Conservation (phyloP, 805 yeast genomes). For the Candida nemodendra region DNA sequence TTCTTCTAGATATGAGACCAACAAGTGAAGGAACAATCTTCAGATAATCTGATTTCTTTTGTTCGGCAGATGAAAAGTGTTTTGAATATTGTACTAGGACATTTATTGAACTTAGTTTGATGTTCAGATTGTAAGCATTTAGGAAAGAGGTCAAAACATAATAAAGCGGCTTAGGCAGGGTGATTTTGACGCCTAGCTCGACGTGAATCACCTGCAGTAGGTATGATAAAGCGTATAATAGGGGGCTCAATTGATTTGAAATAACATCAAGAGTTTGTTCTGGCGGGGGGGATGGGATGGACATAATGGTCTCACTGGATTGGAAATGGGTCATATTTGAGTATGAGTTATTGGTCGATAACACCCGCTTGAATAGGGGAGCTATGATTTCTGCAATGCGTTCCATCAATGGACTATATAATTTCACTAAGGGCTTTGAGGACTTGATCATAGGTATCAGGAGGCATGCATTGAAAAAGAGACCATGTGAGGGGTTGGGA, state of each 20-base stretch:
- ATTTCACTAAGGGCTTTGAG: conserved; percentile 7
- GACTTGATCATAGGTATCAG: conserved; percentile 26
- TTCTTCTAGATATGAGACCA: conserved; percentile 21
- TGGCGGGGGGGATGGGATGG: conserved; percentile 24
- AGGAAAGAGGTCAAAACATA: conserved; percentile 27
- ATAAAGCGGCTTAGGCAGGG: conserved; percentile 27
- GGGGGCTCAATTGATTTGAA: conserved; percentile 24
- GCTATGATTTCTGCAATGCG: conserved; percentile 20
- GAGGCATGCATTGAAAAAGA: conserved; percentile 23
- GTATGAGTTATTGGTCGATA: conserved; percentile 18
- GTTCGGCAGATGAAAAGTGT: conserved; percentile 13
- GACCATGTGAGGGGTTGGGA: conserved; percentile 5
- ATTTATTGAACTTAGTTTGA: conserved; percentile 28
- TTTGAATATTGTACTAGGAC: conserved; percentile 28
- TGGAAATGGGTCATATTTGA: conserved; percentile 16
- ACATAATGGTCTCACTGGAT: conserved; percentile 10
- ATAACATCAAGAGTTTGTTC: conserved; percentile 13
- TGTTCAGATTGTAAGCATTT: conserved; percentile 21
- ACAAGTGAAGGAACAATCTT: conserved; percentile 27
- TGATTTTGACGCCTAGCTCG: background rate
- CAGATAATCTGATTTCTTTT: conserved; percentile 18
- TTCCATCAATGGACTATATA: conserved; percentile 24
- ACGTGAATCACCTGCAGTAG: conserved; percentile 13
- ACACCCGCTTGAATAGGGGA: conserved; percentile 21
- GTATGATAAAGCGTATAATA: conserved; percentile 27